Percentiles rank a stretch among this genome's conserved stretches.
These are phyloP conservation scores for Acmispon strigosus DNA, from an alignment of 306 rosid species.

Conservation along the genomic window DNA sequence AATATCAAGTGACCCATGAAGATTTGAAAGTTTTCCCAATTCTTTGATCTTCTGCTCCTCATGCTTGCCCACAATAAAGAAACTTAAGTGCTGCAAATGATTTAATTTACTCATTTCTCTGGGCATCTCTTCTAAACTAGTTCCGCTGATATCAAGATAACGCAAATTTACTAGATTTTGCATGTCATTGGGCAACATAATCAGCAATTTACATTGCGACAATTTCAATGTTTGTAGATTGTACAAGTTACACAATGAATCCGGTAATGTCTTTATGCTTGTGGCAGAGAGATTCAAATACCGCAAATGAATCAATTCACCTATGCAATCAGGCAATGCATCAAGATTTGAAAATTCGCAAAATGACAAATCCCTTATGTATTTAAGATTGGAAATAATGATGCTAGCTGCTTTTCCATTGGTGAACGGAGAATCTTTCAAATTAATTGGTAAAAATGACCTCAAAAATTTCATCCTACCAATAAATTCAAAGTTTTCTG, in stretches of 20 bases:
- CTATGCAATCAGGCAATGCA: neutral
- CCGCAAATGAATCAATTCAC: neutral
- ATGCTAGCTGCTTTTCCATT: neutral
- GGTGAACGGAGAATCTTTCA: rapidly evolving
- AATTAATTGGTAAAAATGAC: neutral
- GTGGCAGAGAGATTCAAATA: neutral
- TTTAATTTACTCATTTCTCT: neutral
- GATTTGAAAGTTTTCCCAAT: neutral
- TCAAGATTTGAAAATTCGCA: rapidly evolving
- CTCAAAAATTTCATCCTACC: neutral
- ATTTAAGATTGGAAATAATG: neutral
- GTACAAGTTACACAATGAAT: neutral
- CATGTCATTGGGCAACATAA: neutral
- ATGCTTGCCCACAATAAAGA: neutral
- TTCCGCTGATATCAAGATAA: neutral
- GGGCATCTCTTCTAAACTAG: neutral
- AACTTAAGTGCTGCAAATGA: neutral
- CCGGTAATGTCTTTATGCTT: neutral
- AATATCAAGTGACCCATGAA: neutral
- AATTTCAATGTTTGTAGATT: neutral
- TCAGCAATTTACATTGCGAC: rapidly evolving
- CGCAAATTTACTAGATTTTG: neutral
- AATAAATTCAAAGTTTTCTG: neutral
- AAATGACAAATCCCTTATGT: neutral
- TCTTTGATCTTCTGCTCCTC: neutral